A percentile compares a stretch with the other conserved stretches of the same genome.
These are phyloP conservation scores for Echinochloa phyllopogon DNA, from an alignment of 176 grass and related monocot species.

Conservation along the genomic window DNA sequence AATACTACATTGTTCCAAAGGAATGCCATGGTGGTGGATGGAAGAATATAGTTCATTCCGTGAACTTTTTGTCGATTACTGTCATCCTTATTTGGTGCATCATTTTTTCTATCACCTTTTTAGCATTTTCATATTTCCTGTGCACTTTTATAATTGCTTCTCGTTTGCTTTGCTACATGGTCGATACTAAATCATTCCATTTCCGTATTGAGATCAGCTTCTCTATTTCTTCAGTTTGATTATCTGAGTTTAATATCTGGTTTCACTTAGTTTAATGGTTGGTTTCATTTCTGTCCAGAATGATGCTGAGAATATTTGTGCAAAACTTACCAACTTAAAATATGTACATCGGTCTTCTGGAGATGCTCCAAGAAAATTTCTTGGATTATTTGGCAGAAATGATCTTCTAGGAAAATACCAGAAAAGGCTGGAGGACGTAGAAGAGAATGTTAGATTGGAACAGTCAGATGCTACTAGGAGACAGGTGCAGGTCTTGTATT, in stretches of 20 bases:
- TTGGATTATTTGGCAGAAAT: slow-evolving; percentile 71
- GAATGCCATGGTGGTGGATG: neutral
- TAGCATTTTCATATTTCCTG: slow-evolving; percentile 11
- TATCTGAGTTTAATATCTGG: slow-evolving; percentile 29
- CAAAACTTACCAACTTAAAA: slow-evolving; percentile 75
- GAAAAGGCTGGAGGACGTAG: slow-evolving; percentile 79
- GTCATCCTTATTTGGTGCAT: neutral
- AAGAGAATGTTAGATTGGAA: slow-evolving; percentile 88
- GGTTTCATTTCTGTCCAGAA: slow-evolving; percentile 61
- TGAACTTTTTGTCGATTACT: neutral
- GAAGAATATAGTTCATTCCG: slow-evolving; percentile 9
- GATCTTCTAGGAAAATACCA: slow-evolving; percentile 57
- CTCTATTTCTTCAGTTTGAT: neutral
- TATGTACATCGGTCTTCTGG: slow-evolving; percentile 42
- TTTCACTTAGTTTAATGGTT: slow-evolving; percentile 34
- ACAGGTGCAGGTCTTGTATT: slow-evolving; percentile 52
- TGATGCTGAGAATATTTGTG: slow-evolving; percentile 74
- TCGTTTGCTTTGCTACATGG: neutral
- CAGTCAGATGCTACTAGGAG: slow-evolving; percentile 72
- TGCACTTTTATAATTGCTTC: slow-evolving; percentile 7
- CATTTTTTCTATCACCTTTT: neutral
- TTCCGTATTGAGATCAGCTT: neutral
- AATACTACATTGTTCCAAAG: neutral
- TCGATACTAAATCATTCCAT: neutral
- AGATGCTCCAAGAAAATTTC: slow-evolving; percentile 51